These are phyloP conservation scores for Porphyrellus sp. DNA, from an alignment of 1,284 basidiomycete genomes.

Conservation along the genomic window DNA sequence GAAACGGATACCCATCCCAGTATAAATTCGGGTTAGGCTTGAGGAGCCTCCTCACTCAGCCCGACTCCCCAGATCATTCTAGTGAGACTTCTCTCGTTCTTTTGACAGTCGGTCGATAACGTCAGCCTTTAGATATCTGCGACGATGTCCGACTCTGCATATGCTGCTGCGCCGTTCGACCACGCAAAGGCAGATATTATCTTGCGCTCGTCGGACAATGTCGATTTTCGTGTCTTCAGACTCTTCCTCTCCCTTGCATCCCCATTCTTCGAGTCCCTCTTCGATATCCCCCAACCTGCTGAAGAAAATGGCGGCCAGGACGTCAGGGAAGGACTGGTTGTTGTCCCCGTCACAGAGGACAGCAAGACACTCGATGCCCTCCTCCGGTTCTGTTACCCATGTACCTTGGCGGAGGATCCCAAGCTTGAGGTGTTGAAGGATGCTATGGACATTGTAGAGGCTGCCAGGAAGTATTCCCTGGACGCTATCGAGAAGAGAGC, in stretches of 20 bases:
- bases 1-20: not conserved
- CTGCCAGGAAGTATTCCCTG: not conserved
- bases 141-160: not conserved
- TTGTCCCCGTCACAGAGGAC: conserved; percentile 1
- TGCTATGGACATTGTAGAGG: not conserved
- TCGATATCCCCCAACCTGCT: conserved; percentile 40
- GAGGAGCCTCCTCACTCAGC: not conserved
- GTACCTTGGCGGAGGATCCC: conserved; percentile 23
- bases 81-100: not conserved
- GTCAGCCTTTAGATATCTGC: not conserved
- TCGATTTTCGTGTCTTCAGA: conserved; percentile 36
- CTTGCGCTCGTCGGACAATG: conserved; percentile 45
- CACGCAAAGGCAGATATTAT: conserved; percentile 21
- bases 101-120: not conserved
- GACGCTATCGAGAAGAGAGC: not conserved
- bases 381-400: conserved; percentile 9
- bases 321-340: conserved; percentile 11
- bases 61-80: not conserved
- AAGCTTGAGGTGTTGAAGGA: conserved; percentile 6
- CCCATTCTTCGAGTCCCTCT: conserved; percentile 45
- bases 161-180: not conserved
- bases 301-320: conserved; percentile 10
- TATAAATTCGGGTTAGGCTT: not conserved
- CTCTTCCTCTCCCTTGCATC: conserved; percentile 10
- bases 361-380: conserved; percentile 7